phyloP scores from a whole-genome alignment of 129 eudicot species.

The Deinandra increscens region DNA sequence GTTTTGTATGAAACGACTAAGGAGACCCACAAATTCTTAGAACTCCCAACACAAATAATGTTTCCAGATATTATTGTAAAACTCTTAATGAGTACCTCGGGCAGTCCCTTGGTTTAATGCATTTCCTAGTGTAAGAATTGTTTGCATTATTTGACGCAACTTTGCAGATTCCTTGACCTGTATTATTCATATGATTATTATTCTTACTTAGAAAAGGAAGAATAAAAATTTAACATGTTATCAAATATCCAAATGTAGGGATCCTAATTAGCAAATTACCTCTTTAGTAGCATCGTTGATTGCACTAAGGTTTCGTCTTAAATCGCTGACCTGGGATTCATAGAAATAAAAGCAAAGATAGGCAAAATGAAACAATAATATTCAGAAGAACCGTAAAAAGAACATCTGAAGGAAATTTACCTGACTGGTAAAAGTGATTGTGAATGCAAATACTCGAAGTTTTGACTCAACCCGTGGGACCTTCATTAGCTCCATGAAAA shows the following conservation, averaged over 20 bases:
- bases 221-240: background rate
- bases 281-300: conserved; percentile 41
- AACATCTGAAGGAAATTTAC: conserved; percentile 29
- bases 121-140: conserved; percentile 92
- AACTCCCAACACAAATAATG: background rate
- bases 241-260: background rate
- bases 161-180: conserved; percentile 87
- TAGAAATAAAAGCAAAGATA: conserved; percentile 2
- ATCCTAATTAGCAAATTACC: conserved; percentile 1
- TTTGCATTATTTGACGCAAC: conserved; percentile 94
- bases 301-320: conserved; percentile 60
- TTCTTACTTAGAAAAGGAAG: background rate
- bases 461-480: conserved; percentile 24
- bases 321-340: conserved; percentile 65
- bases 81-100: conserved; percentile 50
- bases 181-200: conserved; percentile 4
- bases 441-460: conserved; percentile 81
- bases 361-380: background rate
- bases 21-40: conserved; percentile 11
- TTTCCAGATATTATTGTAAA: background rate
- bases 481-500: conserved; percentile 25
- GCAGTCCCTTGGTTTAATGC: conserved; percentile 98
- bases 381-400: background rate
- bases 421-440: conserved; percentile 80
- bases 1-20: background rate